Evolutionary conservation across 768 basidiomycete genomes (phyloP), one percentile per base, ranked within the genome.

Genomic region (Suillus paluster): DNA sequence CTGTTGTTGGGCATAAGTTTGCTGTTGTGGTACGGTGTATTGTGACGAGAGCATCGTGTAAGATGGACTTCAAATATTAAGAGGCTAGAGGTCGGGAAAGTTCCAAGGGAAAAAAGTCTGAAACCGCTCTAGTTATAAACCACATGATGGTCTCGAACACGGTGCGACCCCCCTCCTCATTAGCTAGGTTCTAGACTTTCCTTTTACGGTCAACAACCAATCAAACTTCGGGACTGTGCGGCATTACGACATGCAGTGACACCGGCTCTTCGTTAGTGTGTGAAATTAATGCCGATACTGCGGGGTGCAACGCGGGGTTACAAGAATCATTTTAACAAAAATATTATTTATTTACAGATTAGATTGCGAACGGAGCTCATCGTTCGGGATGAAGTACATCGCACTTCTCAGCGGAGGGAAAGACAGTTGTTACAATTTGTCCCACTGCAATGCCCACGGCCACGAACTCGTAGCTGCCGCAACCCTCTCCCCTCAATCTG

Each of bases 371-470:
- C n/a, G n/a, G n/a, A n/a, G n/a, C n/a, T n/a, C n/a, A n/a, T n/a
- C n/a, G n/a, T n/a, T 6, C 30, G 30, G 30, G 53, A 96, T 97
- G 94, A 94, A 95, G 79, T 94, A 94, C 74, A 86, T 99, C 71
- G 97, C 90, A 2, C 79, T 99, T 61, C 87, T 99, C 64, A 98
- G 96, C 62, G 97, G 97, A 42, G 97, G 97, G 34, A 99, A 99
- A 77, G 97, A 99, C 77, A 94, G 92, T 74, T 95, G 94, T 81
- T 99, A 89, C 83, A 98, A 97, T 70, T 86, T 99, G 46, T 76
- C 94, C 12, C 96, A 99, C 76, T 97, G 95, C 71, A 78, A 85
- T 53, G 81, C 83, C 62, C 94, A 97, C 70, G 90, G 93, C 1
- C 97, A 99, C 71, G 81, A 91, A 62, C 86, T 98, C 44, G 78